Evolutionary conservation across 768 basidiomycete genomes (phyloP), one percentile per base, ranked within the genome.

Genomic region (Pulveroboletus sp.): DNA sequence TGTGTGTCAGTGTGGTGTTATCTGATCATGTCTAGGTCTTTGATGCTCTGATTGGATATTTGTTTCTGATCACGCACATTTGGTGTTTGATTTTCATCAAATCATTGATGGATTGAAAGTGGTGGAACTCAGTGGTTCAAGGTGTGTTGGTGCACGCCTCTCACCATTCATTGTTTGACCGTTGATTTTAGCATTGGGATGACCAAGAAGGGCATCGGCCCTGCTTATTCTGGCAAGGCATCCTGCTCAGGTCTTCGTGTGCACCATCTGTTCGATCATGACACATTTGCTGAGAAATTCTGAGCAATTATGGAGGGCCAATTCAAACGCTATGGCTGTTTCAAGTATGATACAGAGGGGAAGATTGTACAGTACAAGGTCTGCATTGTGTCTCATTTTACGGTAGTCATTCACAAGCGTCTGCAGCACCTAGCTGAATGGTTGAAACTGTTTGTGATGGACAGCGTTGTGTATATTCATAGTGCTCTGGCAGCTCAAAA

Each of bases 81-180:
- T 99, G 52, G 97, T 99, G 29, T 94, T 99, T 63, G 97, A 98
- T 66, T 98, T 99, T 69, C 97, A 99, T 71, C 97, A 99, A 73
- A 97, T 98, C 63, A 95, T 98, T 23, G 97, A 99, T 64, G 97
- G 97, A 6, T 73, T 99, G 62, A 99, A 98, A 68, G 97, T 98
- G 68, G 91, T 93, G 33, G 97, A 98, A 67, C 80, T 98, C 20
- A 95, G 97, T 20, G 90, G 91, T 9, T 85, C 83, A 2, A 90
- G 86, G 85, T 85, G 57, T 34, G 59, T 55, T 50, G 41, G 36
- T 27, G 23, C 21, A 35, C 44, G 40, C 36, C 38, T 7, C 34
- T 24, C n/a, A n/a, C 11, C 14, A 12, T 39, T n/a, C n/a, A n/a
- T n/a, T n/a, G n/a, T n/a, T n/a, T n/a, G n/a, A n/a, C n/a, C n/a